Conservation (phyloP, 371 early-diverging fungal genomes). For the Chytridiales sp. region DNA sequence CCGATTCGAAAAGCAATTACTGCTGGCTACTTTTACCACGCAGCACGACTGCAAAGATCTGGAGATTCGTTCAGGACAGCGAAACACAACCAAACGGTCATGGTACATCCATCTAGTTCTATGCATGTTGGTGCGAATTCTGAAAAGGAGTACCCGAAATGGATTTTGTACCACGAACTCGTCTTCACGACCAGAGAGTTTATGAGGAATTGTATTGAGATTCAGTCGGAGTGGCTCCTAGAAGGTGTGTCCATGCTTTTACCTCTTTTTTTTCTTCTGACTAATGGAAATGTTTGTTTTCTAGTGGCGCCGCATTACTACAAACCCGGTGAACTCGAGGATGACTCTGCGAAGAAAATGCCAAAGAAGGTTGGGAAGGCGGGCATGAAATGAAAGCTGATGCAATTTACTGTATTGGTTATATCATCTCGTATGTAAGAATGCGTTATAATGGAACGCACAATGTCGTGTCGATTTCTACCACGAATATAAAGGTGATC, state of each 20-base stretch:
- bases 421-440: too few relatives aligned
- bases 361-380: slow-evolving; percentile 46
- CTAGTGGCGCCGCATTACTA: slow-evolving; percentile 91
- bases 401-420: too few relatives aligned
- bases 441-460: too few relatives aligned
- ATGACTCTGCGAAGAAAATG: slow-evolving; percentile 44
- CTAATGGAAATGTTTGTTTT: slow-evolving; percentile 2
- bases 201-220: slow-evolving; percentile 93
- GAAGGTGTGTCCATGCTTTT: slow-evolving; percentile 58
- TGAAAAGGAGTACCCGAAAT: slow-evolving; percentile 48
- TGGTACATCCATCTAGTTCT: slow-evolving; percentile 88
- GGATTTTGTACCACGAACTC: slow-evolving; percentile 90
- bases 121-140: slow-evolving; percentile 19
- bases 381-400: too few relatives aligned
- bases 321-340: slow-evolving; percentile 64
- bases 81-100: slow-evolving; percentile 88
- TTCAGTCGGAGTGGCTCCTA: slow-evolving; percentile 87
- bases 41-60: slow-evolving; percentile 74
- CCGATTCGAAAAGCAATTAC: slow-evolving; percentile 87
- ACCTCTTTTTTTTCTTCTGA: slow-evolving; percentile 7
- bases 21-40: slow-evolving; percentile 94
- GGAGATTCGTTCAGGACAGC: slow-evolving; percentile 90
- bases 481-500: too few relatives aligned
- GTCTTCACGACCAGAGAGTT: slow-evolving; percentile 92
- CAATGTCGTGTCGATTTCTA: too few relatives aligned